Evolutionary conservation across 2,329 filamentous ascomycete species (phyloP).

Genomic region (Fusarium scirpi): DNA sequence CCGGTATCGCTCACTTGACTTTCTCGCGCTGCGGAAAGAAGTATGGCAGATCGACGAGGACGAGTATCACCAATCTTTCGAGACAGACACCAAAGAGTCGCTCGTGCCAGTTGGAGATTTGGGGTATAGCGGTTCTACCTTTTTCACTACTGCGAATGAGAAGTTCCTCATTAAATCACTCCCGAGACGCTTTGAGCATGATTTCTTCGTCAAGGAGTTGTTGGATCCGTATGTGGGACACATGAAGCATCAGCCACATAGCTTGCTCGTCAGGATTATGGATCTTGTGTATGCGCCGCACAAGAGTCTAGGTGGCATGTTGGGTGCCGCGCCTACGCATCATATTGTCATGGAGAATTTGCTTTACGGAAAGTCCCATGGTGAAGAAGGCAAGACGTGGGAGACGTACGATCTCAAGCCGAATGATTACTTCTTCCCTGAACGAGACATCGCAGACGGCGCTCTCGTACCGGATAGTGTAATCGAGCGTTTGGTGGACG

Average conservation of each 20-base stretch:
- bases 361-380: constrained; percentile 68
- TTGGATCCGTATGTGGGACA: constrained; percentile 73
- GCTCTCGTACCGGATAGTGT: constrained; percentile 72
- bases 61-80: constrained; percentile 56
- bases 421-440: constrained; percentile 79
- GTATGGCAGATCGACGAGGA: constrained; percentile 53
- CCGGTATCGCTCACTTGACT: constrained; percentile 48
- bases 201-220: constrained; percentile 76
- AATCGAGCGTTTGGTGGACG: constrained; percentile 73
- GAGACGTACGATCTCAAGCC: constrained; percentile 82
- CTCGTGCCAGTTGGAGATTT: constrained; percentile 73
- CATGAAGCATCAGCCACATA: constrained; percentile 70
- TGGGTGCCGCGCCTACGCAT: constrained; percentile 73
- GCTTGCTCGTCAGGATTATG: constrained; percentile 76
- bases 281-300: constrained; percentile 72
- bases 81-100: constrained; percentile 36
- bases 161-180: constrained; percentile 79
- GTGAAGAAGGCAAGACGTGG: constrained; percentile 61
- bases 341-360: constrained; percentile 86
- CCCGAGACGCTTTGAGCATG: constrained; percentile 75
- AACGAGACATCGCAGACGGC: constrained; percentile 76
- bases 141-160: constrained; percentile 75
- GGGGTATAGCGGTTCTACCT: constrained; percentile 81
- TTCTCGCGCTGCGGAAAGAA: constrained; percentile 47
- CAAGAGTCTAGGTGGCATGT: constrained; percentile 67